Evolutionary conservation across 1,139 yeast genomes (phyloP).

Genomic region (Suhomyces terraborum): DNA sequence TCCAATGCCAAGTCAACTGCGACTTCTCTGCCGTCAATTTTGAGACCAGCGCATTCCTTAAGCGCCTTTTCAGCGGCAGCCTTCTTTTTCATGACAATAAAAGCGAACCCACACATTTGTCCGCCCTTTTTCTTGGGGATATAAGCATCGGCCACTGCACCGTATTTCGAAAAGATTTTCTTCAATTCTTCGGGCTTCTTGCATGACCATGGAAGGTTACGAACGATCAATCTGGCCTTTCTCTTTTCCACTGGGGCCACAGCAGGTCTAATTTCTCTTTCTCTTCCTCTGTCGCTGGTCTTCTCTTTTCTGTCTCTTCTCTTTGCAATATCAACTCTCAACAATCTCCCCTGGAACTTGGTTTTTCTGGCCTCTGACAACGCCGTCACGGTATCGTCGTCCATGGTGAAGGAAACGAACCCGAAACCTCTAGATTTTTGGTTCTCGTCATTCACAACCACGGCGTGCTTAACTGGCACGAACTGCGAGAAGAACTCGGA

Average conservation of each 20-base stretch:
- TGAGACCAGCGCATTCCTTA: constrained; percentile 67
- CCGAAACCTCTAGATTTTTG: constrained; percentile 90
- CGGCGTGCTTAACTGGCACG: constrained; percentile 95
- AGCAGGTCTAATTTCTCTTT: constrained; percentile 25
- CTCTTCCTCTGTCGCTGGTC: constrained; percentile 46
- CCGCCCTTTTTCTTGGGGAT: constrained; percentile 90
- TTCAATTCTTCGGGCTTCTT: constrained; percentile 73
- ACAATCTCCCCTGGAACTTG: constrained; percentile 64
- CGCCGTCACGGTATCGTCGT: constrained; percentile 83
- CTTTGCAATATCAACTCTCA: constrained; percentile 86
- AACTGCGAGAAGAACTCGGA: constrained; percentile 85
- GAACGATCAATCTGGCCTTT: constrained; percentile 79
- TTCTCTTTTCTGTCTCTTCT: constrained; percentile 77
- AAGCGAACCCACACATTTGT: constrained; percentile 92
- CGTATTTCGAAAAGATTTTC: constrained; percentile 72
- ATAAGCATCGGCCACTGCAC: constrained; percentile 85
- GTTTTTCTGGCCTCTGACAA: constrained; percentile 64
- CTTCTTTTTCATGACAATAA: constrained; percentile 84
- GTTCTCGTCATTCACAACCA: constrained; percentile 77
- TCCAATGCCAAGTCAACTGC: constrained; percentile 94
- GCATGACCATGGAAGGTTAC: constrained; percentile 96
- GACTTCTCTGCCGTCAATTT: constrained; percentile 88
- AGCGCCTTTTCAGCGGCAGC: constrained; percentile 81
- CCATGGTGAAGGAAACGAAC: constrained; percentile 84
- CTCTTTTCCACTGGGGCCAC: constrained; percentile 54